phyloP scores from a whole-genome alignment of 1,284 basidiomycete genomes.

The Ceratobasidium sp. region DNA sequence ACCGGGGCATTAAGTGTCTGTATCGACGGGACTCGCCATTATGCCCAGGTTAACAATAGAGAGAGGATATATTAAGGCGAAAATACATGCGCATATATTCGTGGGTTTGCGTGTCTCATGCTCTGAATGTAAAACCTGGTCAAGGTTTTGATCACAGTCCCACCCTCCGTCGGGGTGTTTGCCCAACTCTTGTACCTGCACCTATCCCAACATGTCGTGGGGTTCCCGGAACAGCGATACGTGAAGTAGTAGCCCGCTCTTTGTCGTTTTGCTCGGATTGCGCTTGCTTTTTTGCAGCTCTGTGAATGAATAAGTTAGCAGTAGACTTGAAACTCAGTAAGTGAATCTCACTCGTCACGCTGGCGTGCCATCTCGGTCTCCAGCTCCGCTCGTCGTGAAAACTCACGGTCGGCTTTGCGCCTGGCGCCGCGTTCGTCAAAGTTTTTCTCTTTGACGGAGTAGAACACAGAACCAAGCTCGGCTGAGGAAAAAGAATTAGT shows the following conservation, averaged over 20 bases:
- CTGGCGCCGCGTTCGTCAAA: conserved; percentile 86
- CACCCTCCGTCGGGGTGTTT: conserved; percentile 61
- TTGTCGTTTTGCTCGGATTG: conserved; percentile 75
- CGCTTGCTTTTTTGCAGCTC: conserved; percentile 72
- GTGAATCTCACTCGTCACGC: conserved; percentile 80
- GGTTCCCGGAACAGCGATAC: conserved; percentile 83
- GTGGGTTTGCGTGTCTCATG: not conserved
- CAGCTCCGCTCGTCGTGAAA: conserved; percentile 88
- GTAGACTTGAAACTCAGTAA: conserved; percentile 19
- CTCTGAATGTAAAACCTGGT: not conserved
- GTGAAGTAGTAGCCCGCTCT: conserved; percentile 69
- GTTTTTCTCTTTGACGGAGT: conserved; percentile 94
- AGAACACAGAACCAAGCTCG: conserved; percentile 93
- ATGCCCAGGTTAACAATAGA: too few species aligned
- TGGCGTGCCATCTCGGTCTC: conserved; percentile 91
- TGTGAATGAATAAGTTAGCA: conserved; percentile 55
- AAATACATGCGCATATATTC: conserved; percentile 23
- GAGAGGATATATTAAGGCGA: conserved; percentile 12
- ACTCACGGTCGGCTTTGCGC: conserved; percentile 84
- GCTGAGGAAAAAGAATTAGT: conserved; percentile 59
- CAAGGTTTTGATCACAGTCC: conserved; percentile 50
- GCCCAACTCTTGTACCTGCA: conserved; percentile 70
- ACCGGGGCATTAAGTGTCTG: not conserved
- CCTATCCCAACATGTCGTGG: conserved; percentile 74
- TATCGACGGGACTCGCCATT: too few species aligned